Evolutionary conservation across 345 rosid species (phyloP).

Genomic region (Ricinus communis): DNA sequence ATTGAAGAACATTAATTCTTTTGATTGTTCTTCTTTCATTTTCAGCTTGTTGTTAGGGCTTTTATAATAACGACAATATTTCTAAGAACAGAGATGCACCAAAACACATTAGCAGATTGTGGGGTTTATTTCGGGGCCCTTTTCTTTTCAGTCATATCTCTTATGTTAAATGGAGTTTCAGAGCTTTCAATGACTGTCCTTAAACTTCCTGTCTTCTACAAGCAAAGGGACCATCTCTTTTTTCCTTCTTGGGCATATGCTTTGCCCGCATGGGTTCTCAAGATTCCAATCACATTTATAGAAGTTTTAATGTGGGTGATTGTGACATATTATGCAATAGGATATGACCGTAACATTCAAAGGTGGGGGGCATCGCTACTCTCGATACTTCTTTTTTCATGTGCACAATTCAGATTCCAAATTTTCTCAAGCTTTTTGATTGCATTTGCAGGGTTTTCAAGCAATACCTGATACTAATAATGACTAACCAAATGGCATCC

Average conservation of each 20-base stretch:
- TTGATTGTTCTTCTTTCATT: too few species aligned
- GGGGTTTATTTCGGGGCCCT: constrained; percentile 66
- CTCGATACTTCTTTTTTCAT: not conserved
- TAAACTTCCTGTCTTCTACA: constrained; percentile 86
- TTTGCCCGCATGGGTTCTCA: constrained; percentile 79
- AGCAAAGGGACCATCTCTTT: constrained; percentile 82
- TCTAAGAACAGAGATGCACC: constrained; percentile 69
- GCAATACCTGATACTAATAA: constrained; percentile 47
- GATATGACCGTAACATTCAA: constrained; percentile 46
- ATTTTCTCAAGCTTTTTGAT: constrained; percentile 18
- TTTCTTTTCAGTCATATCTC: constrained; percentile 48
- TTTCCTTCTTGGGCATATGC: constrained; percentile 91
- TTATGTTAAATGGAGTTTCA: constrained; percentile 73
- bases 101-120: constrained; percentile 53
- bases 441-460: constrained; percentile 59
- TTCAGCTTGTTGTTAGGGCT: constrained; percentile 60
- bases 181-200: constrained; percentile 73
- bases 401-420: not conserved
- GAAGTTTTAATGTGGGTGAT: constrained; percentile 64
- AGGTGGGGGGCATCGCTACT: constrained; percentile 49
- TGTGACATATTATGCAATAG: constrained; percentile 54
- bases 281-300: constrained; percentile 61
- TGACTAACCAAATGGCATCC: constrained; percentile 54
- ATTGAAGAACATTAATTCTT: too few species aligned
- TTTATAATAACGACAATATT: constrained; percentile 61